Base-by-base conservation (phyloP, 2,329 filamentous ascomycete genomes). In the Beauveria pseudobassiana region DNA sequence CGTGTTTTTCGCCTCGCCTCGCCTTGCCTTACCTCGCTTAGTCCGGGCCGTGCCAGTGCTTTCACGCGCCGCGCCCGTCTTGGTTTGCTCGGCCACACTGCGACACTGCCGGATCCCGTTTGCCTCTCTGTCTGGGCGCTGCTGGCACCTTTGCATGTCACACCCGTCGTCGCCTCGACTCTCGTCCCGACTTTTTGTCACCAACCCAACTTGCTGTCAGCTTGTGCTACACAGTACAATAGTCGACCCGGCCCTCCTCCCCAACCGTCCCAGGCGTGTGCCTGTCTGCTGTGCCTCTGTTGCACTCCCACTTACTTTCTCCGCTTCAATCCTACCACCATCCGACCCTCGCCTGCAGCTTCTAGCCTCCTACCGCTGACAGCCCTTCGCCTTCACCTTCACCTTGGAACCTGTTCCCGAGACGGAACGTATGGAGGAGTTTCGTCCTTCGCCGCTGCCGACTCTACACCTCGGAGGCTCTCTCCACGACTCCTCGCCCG, bases 401-500 rank as follows among this genome's bases (percentile, higher is more conserved):
- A 43, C 68, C 67, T 88, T 88, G 85, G 85, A 88, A 74, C 83
- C 85, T 63, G 85, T 88, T 69, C 85, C 85, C 66, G 85, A 88
- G 76, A 86, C 85, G 55, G 83, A 87, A 77, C 80, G 84, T 65
- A 84, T 88, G 81, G 84, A 87, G 77, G 83, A 84, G 71, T 88
- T 87, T 70, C 81, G 79, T 64, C 75, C 83, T 60, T 80, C 82
- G 58, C 83, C 83, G 66, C 75, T 85, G 43, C 82, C 83, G 45
- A 78, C 76, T 34, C 72, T 85, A 50, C 80, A 82, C 63, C 72
- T 83, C 26, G 79, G 78, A 62, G 76, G 74, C 63, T 67, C 75
- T 49, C 71, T 75, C 38, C 64, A 73, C 52, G 65, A 71, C 51
- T 70, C 76, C 43, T 70, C 76, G 9, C 67, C 75, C 64, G 77